Conservation (phyloP, 2,329 filamentous ascomycete species). For the Reticulascus tulasneorum region DNA sequence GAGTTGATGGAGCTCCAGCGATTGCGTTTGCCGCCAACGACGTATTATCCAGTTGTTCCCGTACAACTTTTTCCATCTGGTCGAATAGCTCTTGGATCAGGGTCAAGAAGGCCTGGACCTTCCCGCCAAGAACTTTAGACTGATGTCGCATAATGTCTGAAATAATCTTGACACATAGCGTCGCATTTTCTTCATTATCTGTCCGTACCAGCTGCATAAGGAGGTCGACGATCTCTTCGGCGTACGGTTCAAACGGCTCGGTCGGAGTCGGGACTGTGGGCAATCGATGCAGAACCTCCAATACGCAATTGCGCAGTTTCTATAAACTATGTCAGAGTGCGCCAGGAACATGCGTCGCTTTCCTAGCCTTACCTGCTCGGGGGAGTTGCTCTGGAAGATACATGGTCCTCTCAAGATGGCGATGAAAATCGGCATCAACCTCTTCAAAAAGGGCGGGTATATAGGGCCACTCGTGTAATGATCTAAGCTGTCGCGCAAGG, state of each 20-base stretch:
- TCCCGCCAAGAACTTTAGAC: conserved; percentile 69
- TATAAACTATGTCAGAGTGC: conserved; percentile 28
- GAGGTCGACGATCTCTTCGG: conserved; percentile 82
- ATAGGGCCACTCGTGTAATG: conserved; percentile 74
- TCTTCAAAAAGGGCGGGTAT: conserved; percentile 78
- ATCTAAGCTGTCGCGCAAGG: conserved; percentile 88
- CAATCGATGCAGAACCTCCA: conserved; percentile 91
- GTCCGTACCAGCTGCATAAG: conserved; percentile 82
- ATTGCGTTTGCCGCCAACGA: conserved; percentile 49
- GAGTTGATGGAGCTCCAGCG: conserved; percentile 61
- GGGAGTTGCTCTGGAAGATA: conserved; percentile 84
- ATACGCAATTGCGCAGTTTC: conserved; percentile 87
- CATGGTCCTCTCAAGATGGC: conserved; percentile 79
- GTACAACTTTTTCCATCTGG: conserved; percentile 90
- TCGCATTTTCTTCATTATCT: conserved; percentile 98
- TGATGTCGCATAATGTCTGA: conserved; percentile 96
- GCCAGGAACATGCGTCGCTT: background rate
- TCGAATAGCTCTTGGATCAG: conserved; percentile 96
- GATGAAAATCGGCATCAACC: conserved; percentile 86
- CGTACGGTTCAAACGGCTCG: conserved; percentile 84
- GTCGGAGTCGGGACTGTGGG: conserved; percentile 65
- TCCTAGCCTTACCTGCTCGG: conserved; percentile 68
- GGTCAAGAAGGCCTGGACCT: conserved; percentile 84
- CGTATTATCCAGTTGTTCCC: conserved; percentile 86
- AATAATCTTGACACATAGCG: conserved; percentile 96